Conservation (phyloP, 2,329 filamentous ascomycete species). For the Alternaria metachromatica region DNA sequence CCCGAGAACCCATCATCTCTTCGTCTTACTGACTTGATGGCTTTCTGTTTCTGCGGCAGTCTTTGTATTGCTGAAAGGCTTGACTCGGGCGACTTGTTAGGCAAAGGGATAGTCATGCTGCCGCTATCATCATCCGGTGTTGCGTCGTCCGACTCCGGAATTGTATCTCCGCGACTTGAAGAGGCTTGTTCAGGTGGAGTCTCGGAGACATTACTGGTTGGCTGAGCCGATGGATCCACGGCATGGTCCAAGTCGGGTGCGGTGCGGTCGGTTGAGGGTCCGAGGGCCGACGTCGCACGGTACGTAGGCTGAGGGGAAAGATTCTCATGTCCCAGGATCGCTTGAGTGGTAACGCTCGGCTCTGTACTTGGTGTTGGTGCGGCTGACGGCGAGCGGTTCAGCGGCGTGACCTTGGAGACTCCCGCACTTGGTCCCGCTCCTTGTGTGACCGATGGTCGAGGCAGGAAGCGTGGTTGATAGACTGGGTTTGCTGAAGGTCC, state of each 20-base stretch:
- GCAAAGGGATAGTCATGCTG: neutral
- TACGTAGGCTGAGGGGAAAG: neutral
- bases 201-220: constrained; percentile 15
- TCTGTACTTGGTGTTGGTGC: neutral
- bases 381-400: neutral
- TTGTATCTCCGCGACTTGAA: constrained; percentile 6
- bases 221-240: neutral
- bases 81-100: neutral
- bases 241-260: neutral
- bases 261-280: neutral
- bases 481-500: neutral
- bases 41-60: constrained; percentile 2
- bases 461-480: neutral
- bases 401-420: neutral
- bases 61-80: neutral
- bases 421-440: neutral
- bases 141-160: constrained; percentile 5
- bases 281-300: neutral
- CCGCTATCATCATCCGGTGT: neutral
- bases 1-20: neutral
- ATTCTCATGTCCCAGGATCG: neutral
- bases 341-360: neutral
- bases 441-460: neutral
- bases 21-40: constrained; percentile 11
- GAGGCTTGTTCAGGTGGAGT: constrained; percentile 15